Base-by-base conservation (phyloP, 2,329 filamentous ascomycete species). In the Microascus cirrosus region DNA sequence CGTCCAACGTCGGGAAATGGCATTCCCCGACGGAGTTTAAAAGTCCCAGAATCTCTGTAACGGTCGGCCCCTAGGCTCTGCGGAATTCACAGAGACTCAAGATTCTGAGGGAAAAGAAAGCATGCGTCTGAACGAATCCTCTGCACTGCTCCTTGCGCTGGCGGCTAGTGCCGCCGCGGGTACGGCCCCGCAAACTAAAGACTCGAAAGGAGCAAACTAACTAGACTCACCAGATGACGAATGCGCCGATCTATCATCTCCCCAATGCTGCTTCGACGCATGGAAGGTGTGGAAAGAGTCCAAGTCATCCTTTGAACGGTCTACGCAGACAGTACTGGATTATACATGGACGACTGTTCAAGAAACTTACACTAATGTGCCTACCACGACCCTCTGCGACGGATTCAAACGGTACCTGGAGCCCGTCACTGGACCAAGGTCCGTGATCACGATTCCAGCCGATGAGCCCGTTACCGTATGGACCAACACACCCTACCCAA, bases 361-460 rank as follows among this genome's bases (percentile, higher is more conserved):
- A 12, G 35, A 39, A 18, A 32, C 24, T 8, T 51, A 36, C n/a
- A 32, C 42, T 3, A 18, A 24, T 22, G 51, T 54, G 15, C 34
- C 34, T 11, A 58, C 51, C 13, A 58, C 56, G 11, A 58, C 56
- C 7, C 56, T 58, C 18, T 58, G 56, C 13, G 56, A 58, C 24
- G 56, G 56, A n/a, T 58, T 58, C 39, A 34, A 22, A 22, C 45
- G 56, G 3, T 12, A 45, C 15, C 51, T 54, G 3, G 56, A 51
- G 11, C 34, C 50, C 10, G 18, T 20, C 3, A 25, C 18, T 11
- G 50, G 22, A 20, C 13, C 28, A 6, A 12, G 5, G n/a, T 34
- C 5, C 32, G 2, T 4, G 6, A 48, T 48, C 11, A 18, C 35
- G 7, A 48, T 58, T 13, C 28, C 56, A 24, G 51, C 39, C 51